Base-by-base conservation (phyloP, 192 early-diverging fungal species). In the Geranomyces michiganensis region DNA sequence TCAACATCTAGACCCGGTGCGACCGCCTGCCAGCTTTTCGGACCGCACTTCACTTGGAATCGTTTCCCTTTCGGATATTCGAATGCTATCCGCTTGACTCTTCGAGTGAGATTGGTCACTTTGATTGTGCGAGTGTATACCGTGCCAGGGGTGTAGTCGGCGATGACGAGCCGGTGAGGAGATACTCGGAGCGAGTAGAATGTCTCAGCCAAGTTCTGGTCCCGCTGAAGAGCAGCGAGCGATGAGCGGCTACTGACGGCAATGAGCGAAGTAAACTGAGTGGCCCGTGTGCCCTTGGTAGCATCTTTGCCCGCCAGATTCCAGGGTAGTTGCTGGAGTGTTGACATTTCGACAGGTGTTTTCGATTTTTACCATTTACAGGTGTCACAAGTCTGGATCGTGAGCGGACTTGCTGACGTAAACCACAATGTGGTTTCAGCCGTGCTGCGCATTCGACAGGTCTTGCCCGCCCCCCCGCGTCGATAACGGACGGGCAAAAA, bases 101-200 rank as follows among this genome's bases (percentile, higher is more conserved):
- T 24, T 13, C 60, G 31, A 19, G 73, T 73, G 29, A 51, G 76
- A 67, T 83, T 83, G 56, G 73, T 67, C 63, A 83, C 63, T 3
- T 31, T 70, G 46, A 83, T 58, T 9, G 58, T 65, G 30, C 56
- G 22, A 22, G 33, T 45, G 5, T 72, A 43, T 22, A 48, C 36
- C 19, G 41, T 51, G n/a, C 74, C 78, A 14, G 75, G 67, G 30
- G 71, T 61, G 65, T 83, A 83, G 31, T 83, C 74, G 2, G 26
- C 8, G 36, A 83, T 74, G 49, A 51, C 36, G 30, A 78, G 59
- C 46, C 67, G 66, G 3, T 62, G 45, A 9, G 82, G 82, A 61
- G 47, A 63, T 6, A 83, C 72, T 13, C 77, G 71, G 1, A 83
- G 31, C 24, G 66, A 48, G 56, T 49, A 32, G 48, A 68, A 68